A percentile compares a stretch with the other conserved stretches of the same genome.
phyloP scores from a whole-genome alignment of 129 eudicot genomes.

The Sambucus nigra region DNA sequence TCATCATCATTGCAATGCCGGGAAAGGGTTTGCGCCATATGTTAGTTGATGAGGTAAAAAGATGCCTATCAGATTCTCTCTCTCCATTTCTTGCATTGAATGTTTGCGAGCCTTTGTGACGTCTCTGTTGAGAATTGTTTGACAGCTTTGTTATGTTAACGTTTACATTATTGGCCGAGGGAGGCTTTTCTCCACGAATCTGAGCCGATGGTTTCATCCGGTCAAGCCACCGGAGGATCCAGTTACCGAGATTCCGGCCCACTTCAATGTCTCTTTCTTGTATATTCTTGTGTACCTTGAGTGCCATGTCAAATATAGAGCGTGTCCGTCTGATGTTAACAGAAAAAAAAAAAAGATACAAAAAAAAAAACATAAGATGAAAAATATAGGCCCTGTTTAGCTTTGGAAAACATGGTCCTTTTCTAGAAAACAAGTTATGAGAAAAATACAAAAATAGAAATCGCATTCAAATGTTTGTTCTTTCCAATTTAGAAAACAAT shows the following conservation, averaged over 20 bases:
- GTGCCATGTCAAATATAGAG: conserved; percentile 56
- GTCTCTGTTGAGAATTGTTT: conserved; percentile 24
- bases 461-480: too few species aligned
- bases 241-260: conserved; percentile 66
- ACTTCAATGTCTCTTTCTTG: conserved; percentile 88
- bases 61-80: conserved; percentile 40
- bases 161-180: conserved; percentile 10
- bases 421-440: too few species aligned
- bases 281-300: conserved; percentile 57
- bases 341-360: neutral
- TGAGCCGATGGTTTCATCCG: conserved; percentile 68
- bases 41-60: conserved; percentile 40
- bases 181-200: conserved; percentile 43
- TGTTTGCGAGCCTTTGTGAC: conserved; percentile 20
- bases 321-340: conserved; percentile 49
- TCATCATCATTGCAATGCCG: conserved; percentile 29
- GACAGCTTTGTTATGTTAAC: conserved; percentile 22
- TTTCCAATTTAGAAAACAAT: too few species aligned
- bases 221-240: conserved; percentile 90
- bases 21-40: conserved; percentile 41
- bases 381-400: too few species aligned
- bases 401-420: too few species aligned
- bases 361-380: too few species aligned
- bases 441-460: too few species aligned
- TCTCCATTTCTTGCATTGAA: conserved; percentile 18